These are phyloP conservation scores for Geum urbanum DNA, from an alignment of 306 rosid species.

Conservation along the genomic window DNA sequence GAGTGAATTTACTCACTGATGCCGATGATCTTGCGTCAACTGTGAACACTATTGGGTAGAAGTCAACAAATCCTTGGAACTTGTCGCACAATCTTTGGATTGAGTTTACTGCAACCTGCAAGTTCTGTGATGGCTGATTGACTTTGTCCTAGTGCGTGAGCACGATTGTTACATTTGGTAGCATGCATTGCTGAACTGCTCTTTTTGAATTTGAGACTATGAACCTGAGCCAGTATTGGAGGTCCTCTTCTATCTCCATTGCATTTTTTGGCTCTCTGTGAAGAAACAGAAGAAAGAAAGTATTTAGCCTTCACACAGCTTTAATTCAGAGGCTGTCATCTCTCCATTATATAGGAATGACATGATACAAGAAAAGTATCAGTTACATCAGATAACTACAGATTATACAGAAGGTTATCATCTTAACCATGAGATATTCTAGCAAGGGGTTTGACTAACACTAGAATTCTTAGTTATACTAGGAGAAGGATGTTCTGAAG, in stretches of 20 bases:
- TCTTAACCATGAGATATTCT: no score
- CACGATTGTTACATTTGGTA: constrained; percentile 79
- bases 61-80: constrained; percentile 87
- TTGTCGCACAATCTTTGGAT: constrained; percentile 75
- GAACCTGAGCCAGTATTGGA: constrained; percentile 94
- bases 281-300: no score
- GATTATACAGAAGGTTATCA: no score
- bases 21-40: constrained; percentile 91
- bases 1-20: constrained; percentile 76
- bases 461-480: no score
- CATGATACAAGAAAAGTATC: no score
- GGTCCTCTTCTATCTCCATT: constrained; percentile 81
- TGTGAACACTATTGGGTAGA: constrained; percentile 80
- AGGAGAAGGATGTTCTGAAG: no score
- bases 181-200: constrained; percentile 79
- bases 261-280: constrained; percentile 68
- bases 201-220: constrained; percentile 81
- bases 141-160: constrained; percentile 82
- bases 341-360: no score
- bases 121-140: constrained; percentile 59
- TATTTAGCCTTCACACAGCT: no score
- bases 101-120: constrained; percentile 57
- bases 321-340: no score
- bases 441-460: no score
- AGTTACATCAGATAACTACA: no score